A percentile compares a stretch with the other conserved stretches of the same genome.
These are phyloP conservation scores for Chlorociboria aeruginascens DNA, from an alignment of 495 filamentous ascomycete genomes.

Conservation along the genomic window DNA sequence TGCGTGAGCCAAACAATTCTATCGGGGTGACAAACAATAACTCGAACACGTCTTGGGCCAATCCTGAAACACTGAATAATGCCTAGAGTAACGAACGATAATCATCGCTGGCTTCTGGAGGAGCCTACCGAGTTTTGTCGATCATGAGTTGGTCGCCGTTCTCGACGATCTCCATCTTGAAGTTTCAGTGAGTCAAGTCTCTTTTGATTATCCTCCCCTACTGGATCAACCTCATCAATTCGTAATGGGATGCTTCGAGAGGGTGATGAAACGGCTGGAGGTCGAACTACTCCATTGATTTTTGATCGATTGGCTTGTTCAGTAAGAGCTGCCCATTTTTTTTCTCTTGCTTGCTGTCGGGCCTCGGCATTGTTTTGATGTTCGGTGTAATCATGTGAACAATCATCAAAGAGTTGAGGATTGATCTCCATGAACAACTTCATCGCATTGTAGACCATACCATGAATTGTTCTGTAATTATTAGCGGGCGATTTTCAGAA, in stretches of 20 bases:
- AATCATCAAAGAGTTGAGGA: slow-evolving; percentile 95
- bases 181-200: slow-evolving; percentile 74
- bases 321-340: slow-evolving; percentile 75
- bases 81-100: slow-evolving; percentile 15
- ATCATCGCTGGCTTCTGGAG: slow-evolving; percentile 24
- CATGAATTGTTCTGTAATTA: slow-evolving; percentile 76
- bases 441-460: slow-evolving; percentile 99
- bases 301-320: slow-evolving; percentile 60
- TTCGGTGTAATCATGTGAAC: slow-evolving; percentile 96
- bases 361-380: slow-evolving; percentile 80
- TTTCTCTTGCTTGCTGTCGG: slow-evolving; percentile 60
- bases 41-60: slow-evolving; percentile 1
- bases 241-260: slow-evolving; percentile 36
- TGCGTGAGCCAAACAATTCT: slow-evolving; percentile 17
- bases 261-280: slow-evolving; percentile 23
- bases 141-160: slow-evolving; percentile 34
- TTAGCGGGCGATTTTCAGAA: slow-evolving; percentile 2
- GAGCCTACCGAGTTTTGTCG: slow-evolving; percentile 24
- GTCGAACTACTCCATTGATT: slow-evolving; percentile 23
- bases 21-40: slow-evolving; percentile 11
- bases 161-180: slow-evolving; percentile 31
- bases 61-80: slow-evolving; percentile 15
- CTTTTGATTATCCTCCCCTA: slow-evolving; percentile 70
- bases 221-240: slow-evolving; percentile 46
- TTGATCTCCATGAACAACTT: slow-evolving; percentile 99